These are phyloP conservation scores for Camelina sativa DNA, from an alignment of 345 rosid species.

Conservation along the genomic window DNA sequence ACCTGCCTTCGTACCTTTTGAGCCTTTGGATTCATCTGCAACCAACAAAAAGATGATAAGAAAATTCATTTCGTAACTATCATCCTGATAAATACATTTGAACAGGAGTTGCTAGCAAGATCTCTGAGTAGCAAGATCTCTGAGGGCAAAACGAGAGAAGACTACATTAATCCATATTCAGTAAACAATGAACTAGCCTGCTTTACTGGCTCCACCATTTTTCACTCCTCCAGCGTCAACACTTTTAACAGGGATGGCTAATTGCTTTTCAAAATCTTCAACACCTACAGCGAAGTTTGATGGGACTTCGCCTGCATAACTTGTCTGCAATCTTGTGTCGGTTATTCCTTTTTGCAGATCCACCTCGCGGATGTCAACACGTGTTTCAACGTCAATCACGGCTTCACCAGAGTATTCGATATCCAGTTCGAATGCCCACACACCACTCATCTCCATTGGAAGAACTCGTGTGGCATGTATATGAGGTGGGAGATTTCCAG, in stretches of 20 bases:
- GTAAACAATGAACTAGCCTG: constrained; percentile 52
- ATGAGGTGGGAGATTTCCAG: constrained; percentile 82
- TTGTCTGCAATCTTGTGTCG: constrained; percentile 52
- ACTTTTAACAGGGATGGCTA: constrained; percentile 58
- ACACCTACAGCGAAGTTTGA: constrained; percentile 68
- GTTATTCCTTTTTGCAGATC: constrained; percentile 63
- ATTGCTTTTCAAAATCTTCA: constrained; percentile 64
- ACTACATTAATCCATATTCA: constrained; percentile 50
- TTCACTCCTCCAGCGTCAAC: constrained; percentile 50
- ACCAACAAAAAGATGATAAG: constrained; percentile 18
- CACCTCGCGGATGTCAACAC: constrained; percentile 72
- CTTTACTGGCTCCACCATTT: constrained; percentile 53
- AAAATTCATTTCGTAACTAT: constrained; percentile 6
- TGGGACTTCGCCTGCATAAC: constrained; percentile 51
- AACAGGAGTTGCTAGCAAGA: constrained; percentile 10
- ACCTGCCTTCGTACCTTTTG: constrained; percentile 39
- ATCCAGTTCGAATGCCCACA: constrained; percentile 92
- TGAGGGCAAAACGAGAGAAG: constrained; percentile 44
- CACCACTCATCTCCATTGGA: constrained; percentile 77
- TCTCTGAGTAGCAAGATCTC: not conserved
- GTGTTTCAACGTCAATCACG: constrained; percentile 72
- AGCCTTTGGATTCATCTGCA: constrained; percentile 35
- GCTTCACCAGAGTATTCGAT: constrained; percentile 83
- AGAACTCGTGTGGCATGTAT: constrained; percentile 82
- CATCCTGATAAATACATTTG: constrained; percentile 1